Base-by-base conservation (phyloP, 139 green algal species). In the Dunaliella sp. region DNA sequence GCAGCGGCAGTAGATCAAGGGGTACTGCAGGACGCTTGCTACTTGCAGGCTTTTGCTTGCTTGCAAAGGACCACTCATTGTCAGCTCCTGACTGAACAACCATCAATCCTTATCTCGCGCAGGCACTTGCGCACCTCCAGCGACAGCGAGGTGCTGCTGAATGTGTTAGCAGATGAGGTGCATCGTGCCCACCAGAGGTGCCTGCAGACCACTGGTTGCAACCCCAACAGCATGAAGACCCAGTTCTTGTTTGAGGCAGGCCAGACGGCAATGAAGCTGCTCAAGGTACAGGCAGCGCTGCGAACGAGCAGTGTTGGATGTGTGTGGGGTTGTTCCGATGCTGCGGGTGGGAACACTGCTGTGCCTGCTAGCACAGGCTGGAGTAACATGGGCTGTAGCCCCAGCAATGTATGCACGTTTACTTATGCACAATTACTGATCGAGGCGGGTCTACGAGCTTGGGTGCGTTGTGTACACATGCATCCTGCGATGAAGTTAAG, bases 81-180 rank as follows among this genome's bases (percentile, higher is more conserved):
- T n/a, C n/a, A n/a, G n/a, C n/a, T n/a, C n/a, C n/a, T n/a, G n/a
- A n/a, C n/a, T n/a, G n/a, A n/a, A n/a, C n/a, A n/a, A n/a, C n/a
- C n/a, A n/a, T n/a, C n/a, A n/a, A n/a, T n/a, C n/a, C n/a, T n/a
- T n/a, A n/a, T n/a, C n/a, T n/a, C n/a, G n/a, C 93, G 95, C 88
- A 90, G 97, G 78, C 94, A 97, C 90, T 85, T 99, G 78, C 90
- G 94, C 35, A 99, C 98, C 2, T 88, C 92, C 80, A 96, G 90
- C 3, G 98, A 99, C 93, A 96, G 90, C 1, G 98, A 99, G 94
- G 95, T 99, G 76, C 93, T 99, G 89, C 93, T 99, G 59, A 99
- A 99, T 88, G 91, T 99, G 34, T 92, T 98, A 84, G 97, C 97
- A 16, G 97, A 99, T 81, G 96, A 98, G 88, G 96, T 99, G 80